phyloP scores from a whole-genome alignment of 2,329 filamentous ascomycete genomes.

The Exophiala lecanii-corni region DNA sequence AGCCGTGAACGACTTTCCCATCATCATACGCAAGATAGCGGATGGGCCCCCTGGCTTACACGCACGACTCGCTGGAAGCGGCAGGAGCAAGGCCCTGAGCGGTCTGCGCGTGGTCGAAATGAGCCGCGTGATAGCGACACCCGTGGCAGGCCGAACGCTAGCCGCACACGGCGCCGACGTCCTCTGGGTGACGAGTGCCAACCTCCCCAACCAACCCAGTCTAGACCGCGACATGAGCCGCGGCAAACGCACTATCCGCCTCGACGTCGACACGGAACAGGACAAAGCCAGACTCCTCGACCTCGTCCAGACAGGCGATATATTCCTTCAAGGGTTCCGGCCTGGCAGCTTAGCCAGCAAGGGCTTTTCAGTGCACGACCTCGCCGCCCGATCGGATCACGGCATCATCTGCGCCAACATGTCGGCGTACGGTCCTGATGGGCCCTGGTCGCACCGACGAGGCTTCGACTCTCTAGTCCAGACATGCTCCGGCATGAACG shows the following conservation, averaged over 20 bases:
- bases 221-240: constrained; percentile 36
- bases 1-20: constrained; percentile 44
- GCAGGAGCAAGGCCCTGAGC: constrained; percentile 32
- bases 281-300: constrained; percentile 28
- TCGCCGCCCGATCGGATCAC: constrained; percentile 37
- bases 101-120: constrained; percentile 39
- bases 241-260: constrained; percentile 35
- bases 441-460: constrained; percentile 44
- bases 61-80: neutral
- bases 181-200: constrained; percentile 37
- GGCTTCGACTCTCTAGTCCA: constrained; percentile 56
- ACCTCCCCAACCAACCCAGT: constrained; percentile 33
- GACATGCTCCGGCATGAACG: constrained; percentile 53
- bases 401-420: constrained; percentile 49
- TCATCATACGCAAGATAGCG: constrained; percentile 38
- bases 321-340: constrained; percentile 46
- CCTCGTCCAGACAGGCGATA: constrained; percentile 36
- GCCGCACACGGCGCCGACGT: constrained; percentile 40
- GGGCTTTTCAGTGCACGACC: constrained; percentile 38
- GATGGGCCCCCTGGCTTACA: constrained; percentile 11
- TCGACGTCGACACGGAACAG: constrained; percentile 31
- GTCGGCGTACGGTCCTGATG: constrained; percentile 49
- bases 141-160: constrained; percentile 35
- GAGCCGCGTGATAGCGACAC: constrained; percentile 38
- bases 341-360: constrained; percentile 44